Base-by-base conservation (phyloP, 2,329 filamentous ascomycete species). In the Nemania serpens region DNA sequence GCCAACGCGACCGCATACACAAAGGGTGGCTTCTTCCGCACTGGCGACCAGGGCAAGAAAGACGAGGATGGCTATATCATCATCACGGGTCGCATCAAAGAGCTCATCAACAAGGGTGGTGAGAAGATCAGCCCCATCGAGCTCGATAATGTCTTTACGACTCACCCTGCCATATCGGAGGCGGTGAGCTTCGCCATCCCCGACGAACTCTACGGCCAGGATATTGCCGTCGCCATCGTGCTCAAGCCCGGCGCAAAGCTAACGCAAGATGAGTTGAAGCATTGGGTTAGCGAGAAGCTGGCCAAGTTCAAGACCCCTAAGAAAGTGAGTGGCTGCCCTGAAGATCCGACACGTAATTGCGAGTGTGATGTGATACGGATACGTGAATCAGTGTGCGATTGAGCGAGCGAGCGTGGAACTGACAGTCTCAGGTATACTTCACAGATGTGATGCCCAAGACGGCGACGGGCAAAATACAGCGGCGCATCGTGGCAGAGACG, bases 71-170 rank as follows among this genome's bases (percentile, higher is more conserved):
- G 91, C 61, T 96, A 95, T 73, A 79, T 96, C 11, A 83, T 91
- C 71, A 94, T 96, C 76, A 96, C 92, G 0, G 92, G 92, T n/a
- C 84, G 92, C 55, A 96, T 96, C 78, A 96, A 96, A 82, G 92
- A 96, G 77, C 81, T 96, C 54, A 96, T 96, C 81, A 93, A 93
- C 78, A 93, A 94, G 77, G 91, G 90, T 57, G 91, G 91, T 61
- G 91, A 96, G 79, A 95, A 95, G 80, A 95, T 96, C 73, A 91
- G 87, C 67, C 91, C 92, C 1, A 93, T 95, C 57, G 91, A 96
- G 77, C 81, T 96, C 36, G 91, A 96, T 79, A 96, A 96, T 68
- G 86, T 90, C 12, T 79, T 96, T 29, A 82, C 88, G n/a, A 83
- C 89, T 59, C 86, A 94, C 72, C 85, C 89, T 10, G 84, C 86